Evolutionary conservation across 768 basidiomycete genomes (phyloP).

Genomic region (Trametes meyenii): DNA sequence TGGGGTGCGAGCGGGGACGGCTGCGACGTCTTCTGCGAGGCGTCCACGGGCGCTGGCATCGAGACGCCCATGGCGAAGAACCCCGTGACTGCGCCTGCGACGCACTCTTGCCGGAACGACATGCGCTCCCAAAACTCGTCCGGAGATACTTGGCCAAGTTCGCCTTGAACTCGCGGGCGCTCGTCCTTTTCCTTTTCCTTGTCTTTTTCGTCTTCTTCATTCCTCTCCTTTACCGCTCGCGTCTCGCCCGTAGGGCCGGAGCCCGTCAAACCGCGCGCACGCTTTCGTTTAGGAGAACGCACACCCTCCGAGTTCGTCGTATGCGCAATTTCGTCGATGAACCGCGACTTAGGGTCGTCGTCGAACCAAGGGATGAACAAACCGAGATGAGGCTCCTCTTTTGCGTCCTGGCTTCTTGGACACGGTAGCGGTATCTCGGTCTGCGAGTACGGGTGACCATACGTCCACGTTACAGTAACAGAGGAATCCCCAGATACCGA

Average conservation of each 20-base stretch:
- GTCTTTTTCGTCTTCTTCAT: conserved; percentile 32
- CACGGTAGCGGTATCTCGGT: conserved; percentile 46
- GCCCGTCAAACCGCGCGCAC: conserved; percentile 40
- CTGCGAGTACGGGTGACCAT: conserved; percentile 76
- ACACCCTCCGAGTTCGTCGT: conserved; percentile 61
- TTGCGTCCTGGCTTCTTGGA: conserved; percentile 41
- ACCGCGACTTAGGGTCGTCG: conserved; percentile 96
- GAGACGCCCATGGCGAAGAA: conserved; percentile 75
- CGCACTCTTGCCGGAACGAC: conserved; percentile 95
- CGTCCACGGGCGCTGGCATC: conserved; percentile 9
- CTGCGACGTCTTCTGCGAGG: conserved; percentile 21
- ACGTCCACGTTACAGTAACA: conserved; percentile 54
- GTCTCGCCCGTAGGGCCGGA: conserved; percentile 5
- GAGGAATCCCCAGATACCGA: conserved; percentile 14
- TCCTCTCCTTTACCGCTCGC: conserved; percentile 10
- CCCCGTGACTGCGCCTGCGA: conserved; percentile 86
- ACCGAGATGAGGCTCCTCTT: conserved; percentile 54
- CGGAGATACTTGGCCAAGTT: conserved; percentile 58
- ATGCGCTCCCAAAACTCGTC: conserved; percentile 98
- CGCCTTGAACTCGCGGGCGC: conserved; percentile 40
- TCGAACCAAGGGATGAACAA: conserved; percentile 87
- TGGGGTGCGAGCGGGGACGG: conserved; percentile 52
- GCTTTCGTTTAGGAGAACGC: conserved; percentile 65
- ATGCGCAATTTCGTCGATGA: conserved; percentile 87
- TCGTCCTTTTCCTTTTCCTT: conserved; percentile 34